phyloP scores from a whole-genome alignment of 768 basidiomycete genomes.

The Gymnopilus dilepis region DNA sequence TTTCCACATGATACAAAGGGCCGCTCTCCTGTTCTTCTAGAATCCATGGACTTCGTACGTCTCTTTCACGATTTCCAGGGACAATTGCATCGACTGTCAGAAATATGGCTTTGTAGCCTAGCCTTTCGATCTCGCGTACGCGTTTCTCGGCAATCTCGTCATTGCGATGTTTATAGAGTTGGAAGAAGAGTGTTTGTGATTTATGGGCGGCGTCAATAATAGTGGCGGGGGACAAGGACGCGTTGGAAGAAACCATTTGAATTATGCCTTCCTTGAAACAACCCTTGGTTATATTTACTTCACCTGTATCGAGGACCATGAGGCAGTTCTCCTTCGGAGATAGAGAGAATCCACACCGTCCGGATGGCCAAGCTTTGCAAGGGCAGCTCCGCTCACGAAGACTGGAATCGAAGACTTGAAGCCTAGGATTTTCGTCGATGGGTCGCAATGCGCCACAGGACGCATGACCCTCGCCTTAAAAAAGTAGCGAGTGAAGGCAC shows the following conservation, averaged over 20 bases:
- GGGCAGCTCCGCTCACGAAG: conserved; percentile 83
- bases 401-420: conserved; percentile 76
- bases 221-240: conserved; percentile 67
- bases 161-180: conserved; percentile 84
- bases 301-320: conserved; percentile 50
- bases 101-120: conserved; percentile 89
- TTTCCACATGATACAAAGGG: conserved; percentile 27
- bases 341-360: conserved; percentile 43
- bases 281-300: conserved; percentile 80
- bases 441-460: conserved; percentile 64
- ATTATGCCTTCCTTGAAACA: conserved; percentile 71
- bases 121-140: conserved; percentile 68
- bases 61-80: conserved; percentile 79
- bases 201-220: conserved; percentile 62
- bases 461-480: conserved; percentile 86
- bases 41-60: conserved; percentile 64
- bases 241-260: conserved; percentile 85
- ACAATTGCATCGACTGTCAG: conserved; percentile 92
- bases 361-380: conserved; percentile 88
- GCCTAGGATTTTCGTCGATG: conserved; percentile 77
- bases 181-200: conserved; percentile 75
- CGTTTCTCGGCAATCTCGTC: conserved; percentile 69
- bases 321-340: background rate
- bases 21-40: conserved; percentile 62
- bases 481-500: conserved; percentile 85